Percentiles rank a stretch among this genome's conserved stretches.
phyloP scores from a whole-genome alignment of 108 stramenopile genomes.

The Seminavis robusta region DNA sequence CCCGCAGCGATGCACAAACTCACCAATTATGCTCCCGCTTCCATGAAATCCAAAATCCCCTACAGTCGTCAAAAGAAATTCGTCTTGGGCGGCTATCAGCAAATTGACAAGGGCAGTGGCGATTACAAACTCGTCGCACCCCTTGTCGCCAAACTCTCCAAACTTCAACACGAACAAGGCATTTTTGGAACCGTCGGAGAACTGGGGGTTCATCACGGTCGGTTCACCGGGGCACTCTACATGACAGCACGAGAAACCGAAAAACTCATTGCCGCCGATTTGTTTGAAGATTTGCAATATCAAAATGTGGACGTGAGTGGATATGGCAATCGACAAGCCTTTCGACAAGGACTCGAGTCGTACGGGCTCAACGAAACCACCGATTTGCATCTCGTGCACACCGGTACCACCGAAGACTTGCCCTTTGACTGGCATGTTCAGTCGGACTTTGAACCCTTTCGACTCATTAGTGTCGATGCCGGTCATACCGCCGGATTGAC shows the following conservation, averaged over 20 bases:
- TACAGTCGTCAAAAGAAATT: too few relatives aligned
- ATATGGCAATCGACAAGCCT: background rate
- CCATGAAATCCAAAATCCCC: too few relatives aligned
- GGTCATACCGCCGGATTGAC: background rate
- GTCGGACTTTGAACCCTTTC: background rate
- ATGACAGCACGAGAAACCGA: constrained; percentile 9
- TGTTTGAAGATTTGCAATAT: constrained; percentile 9
- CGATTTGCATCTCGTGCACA: background rate
- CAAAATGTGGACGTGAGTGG: constrained; percentile 3
- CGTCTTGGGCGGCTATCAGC: too few relatives aligned
- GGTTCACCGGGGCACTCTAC: background rate
- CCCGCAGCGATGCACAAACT: too few relatives aligned
- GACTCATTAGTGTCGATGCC: constrained; percentile 2
- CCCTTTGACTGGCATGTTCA: background rate
- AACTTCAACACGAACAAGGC: background rate
- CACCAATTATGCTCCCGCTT: too few relatives aligned
- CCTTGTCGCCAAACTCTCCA: background rate
- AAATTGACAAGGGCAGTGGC: constrained; percentile 2
- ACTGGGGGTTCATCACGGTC: constrained; percentile 8
- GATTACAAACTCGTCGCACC: background rate
- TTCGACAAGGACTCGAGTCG: background rate
- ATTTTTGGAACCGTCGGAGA: constrained; percentile 7
- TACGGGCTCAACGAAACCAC: constrained; percentile 1
- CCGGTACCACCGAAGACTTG: background rate
- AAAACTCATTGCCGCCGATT: background rate